phyloP scores from a whole-genome alignment of 305 asterid species.

The Stenogyne calaminthoides region DNA sequence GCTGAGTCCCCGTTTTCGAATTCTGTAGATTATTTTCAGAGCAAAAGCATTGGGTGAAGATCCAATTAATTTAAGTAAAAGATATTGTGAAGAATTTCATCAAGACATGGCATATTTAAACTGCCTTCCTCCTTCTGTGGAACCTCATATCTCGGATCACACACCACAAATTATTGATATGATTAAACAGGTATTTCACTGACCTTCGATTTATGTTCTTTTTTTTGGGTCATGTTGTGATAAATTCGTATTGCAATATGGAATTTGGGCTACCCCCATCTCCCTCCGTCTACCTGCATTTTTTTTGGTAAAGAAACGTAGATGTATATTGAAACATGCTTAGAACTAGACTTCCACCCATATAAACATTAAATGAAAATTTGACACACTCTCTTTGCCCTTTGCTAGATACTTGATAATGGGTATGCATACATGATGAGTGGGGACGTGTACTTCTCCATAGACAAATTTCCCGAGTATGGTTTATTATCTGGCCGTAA shows the following conservation, averaged over 20 bases:
- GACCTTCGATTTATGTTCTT: constrained; percentile 7
- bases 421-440: constrained; percentile 69
- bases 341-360: constrained; percentile 5
- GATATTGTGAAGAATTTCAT: constrained; percentile 89
- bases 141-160: constrained; percentile 97
- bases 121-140: constrained; percentile 90
- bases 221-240: neutral
- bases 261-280: neutral
- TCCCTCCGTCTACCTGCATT: too few relatives aligned
- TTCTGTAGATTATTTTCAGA: constrained; percentile 91
- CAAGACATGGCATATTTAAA: constrained; percentile 74
- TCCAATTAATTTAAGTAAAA: constrained; percentile 80
- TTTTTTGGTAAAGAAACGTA: neutral
- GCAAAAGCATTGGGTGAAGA: constrained; percentile 88
- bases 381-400: constrained; percentile 28
- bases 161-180: constrained; percentile 80
- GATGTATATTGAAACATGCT: neutral
- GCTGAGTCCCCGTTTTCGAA: constrained; percentile 69
- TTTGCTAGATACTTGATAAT: constrained; percentile 73
- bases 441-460: constrained; percentile 93
- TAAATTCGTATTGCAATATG: constrained; percentile 18
- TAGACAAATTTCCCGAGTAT: constrained; percentile 81
- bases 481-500: constrained; percentile 92
- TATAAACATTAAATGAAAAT: constrained; percentile 18
- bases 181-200: constrained; percentile 74